Percentiles rank a stretch among this genome's conserved stretches.
phyloP scores from a whole-genome alignment of 345 rosid species.

The Excoecaria cochinchinensis region DNA sequence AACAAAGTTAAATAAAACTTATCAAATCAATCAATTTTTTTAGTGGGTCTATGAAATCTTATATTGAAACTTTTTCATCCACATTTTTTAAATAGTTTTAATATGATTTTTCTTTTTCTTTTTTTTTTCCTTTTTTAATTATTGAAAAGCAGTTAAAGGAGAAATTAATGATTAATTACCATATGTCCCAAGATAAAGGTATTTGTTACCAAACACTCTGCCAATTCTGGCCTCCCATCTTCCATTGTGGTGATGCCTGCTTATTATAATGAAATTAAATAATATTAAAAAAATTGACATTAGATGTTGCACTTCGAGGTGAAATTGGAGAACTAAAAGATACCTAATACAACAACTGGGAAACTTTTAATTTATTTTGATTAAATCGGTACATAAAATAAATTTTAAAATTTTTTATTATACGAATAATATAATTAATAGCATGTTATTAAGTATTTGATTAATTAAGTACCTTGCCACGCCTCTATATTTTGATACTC shows the following conservation, averaged over 20 bases:
- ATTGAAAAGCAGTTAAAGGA: background rate
- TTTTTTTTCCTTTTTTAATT: background rate
- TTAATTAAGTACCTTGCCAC: slow-evolving; percentile 69
- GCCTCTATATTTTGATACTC: slow-evolving; percentile 90
- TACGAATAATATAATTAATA: too few species aligned
- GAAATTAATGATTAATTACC: slow-evolving; percentile 30
- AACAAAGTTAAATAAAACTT: too few species aligned
- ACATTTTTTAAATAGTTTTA: too few species aligned
- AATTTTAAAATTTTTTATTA: too few species aligned
- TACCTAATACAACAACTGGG: background rate
- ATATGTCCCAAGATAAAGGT: slow-evolving; percentile 69
- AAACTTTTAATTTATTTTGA: too few species aligned
- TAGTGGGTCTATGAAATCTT: too few species aligned
- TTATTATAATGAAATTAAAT: background rate
- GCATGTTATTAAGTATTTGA: background rate
- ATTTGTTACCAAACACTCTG: slow-evolving; percentile 73
- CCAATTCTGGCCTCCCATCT: slow-evolving; percentile 87
- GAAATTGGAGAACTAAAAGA: background rate
- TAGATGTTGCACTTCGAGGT: background rate
- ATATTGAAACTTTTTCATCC: too few species aligned
- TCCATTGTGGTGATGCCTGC: slow-evolving; percentile 77
- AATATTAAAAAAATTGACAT: background rate
- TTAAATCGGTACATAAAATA: too few species aligned
- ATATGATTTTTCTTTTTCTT: too few species aligned
- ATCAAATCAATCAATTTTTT: too few species aligned